Conservation (phyloP, 1,284 basidiomycete species). For the Malassezia cuniculi region DNA sequence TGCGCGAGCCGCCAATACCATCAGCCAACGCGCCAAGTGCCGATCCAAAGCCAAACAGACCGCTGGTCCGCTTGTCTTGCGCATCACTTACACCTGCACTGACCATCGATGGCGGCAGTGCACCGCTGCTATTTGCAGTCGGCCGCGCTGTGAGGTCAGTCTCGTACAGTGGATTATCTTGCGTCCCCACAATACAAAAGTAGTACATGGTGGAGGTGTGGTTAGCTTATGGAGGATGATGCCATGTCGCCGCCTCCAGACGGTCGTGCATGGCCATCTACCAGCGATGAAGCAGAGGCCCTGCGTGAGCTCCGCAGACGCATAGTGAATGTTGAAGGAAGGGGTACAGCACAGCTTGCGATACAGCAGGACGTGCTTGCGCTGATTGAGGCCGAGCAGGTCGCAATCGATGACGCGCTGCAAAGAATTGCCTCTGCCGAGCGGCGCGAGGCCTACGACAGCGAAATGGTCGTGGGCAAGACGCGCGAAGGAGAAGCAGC, state of each 20-base stretch:
- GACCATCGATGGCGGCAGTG: too few species aligned
- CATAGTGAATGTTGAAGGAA: slow-evolving; percentile 8
- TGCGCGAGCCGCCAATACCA: slow-evolving; percentile 4
- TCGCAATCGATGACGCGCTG: slow-evolving; percentile 13
- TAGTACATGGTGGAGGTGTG: too few species aligned
- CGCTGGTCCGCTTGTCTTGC: not conserved
- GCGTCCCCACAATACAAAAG: slow-evolving; percentile 35
- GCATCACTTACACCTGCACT: not conserved
- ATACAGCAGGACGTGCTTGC: not conserved
- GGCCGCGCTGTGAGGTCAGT: slow-evolving; percentile 32
- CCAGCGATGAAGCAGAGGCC: too few species aligned
- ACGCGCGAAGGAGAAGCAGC: too few species aligned
- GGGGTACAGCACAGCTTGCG: not conserved
- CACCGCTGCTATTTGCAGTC: too few species aligned
- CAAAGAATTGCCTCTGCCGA: slow-evolving; percentile 11
- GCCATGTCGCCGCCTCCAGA: too few species aligned
- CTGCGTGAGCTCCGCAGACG: too few species aligned
- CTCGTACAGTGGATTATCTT: slow-evolving; percentile 42
- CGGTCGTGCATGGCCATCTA: too few species aligned
- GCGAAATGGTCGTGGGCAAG: slow-evolving; percentile 2
- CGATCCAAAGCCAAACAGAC: slow-evolving; percentile 13
- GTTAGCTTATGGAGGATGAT: too few species aligned
- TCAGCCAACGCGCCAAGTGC: slow-evolving; percentile 6
- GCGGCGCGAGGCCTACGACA: not conserved
- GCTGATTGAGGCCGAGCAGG: slow-evolving; percentile 10